phyloP scores from a whole-genome alignment of 129 eudicot species.

The Pseudognaphalium luteoalbum region DNA sequence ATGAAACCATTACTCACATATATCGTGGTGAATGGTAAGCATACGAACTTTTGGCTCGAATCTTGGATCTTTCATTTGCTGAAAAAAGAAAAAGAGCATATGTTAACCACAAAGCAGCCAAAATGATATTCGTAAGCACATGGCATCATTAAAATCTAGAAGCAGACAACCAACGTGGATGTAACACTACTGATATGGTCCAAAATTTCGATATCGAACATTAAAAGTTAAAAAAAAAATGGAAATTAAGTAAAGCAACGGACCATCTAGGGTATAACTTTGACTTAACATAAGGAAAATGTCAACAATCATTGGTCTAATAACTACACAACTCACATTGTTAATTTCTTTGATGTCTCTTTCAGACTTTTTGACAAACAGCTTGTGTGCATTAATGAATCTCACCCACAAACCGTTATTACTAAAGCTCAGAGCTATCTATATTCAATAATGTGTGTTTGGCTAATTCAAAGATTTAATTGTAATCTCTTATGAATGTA shows the following conservation, averaged over 20 bases:
- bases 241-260: conserved; percentile 17
- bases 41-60: background rate
- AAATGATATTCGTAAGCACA: conserved; percentile 28
- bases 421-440: background rate
- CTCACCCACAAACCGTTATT: conserved; percentile 2
- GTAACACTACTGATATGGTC: conserved; percentile 16
- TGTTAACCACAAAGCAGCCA: conserved; percentile 8
- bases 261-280: conserved; percentile 26
- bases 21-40: background rate
- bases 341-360: conserved; percentile 18
- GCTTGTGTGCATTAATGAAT: conserved; percentile 33
- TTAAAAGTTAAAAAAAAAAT: conserved; percentile 6
- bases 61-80: background rate
- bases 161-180: conserved; percentile 25
- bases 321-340: conserved; percentile 28
- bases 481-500: background rate
- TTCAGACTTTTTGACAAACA: conserved; percentile 31
- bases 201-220: conserved; percentile 11
- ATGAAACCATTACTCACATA: background rate
- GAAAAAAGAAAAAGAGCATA: conserved; percentile 13
- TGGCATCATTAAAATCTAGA: conserved; percentile 27
- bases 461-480: background rate
- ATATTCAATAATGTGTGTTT: background rate
- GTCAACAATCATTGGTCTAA: conserved; percentile 28
- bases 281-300: conserved; percentile 15